Evolutionary conservation across 345 rosid genomes (phyloP), one percentile per base, ranked within the genome.

Genomic region (Populus euphratica): DNA sequence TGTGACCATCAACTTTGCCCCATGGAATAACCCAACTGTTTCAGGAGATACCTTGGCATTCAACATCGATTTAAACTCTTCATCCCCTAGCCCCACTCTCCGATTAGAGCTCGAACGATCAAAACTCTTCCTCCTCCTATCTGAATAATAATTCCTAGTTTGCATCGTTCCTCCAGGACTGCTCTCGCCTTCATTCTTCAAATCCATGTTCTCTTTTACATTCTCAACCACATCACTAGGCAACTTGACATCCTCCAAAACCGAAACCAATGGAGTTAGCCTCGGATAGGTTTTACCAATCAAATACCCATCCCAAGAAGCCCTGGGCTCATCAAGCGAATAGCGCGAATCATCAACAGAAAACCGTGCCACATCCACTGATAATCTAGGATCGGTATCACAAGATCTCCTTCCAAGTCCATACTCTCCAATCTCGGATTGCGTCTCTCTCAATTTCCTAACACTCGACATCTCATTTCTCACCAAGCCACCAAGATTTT

Each of bases 271-370:
- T 14, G 91, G 83, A n/a, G 81, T 65, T 27, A 81, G 79, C 86
- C 83, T 82, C n/a, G 86, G 87, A 77, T 86, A 84, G 6, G 84
- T 73, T 75, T 86, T 91, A 0, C 91, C 97, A 29, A 87, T 84
- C 85, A 91, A 82, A 39, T 82, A 85, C 9, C 98, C 96, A 61
- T 95, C 96, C 91, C 93, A 90, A 18, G 96, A 95, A 78, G 91
- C 91, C 79, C 94, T 87, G 44, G 97, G 98, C 72, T 89, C 90
- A 70, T 90, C 96, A 25, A 92, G 85, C 21, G 90, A 92, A 72
- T 81, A 77, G 79, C 86, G 50, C 8, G 80, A 67, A 72, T 84
- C 83, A 75, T 89, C 92, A 25, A 81, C 62, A 62, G 89, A 84
- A 29, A 74, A 43, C 69, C 86, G 52, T 41, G 73, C 79, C 16